phyloP scores from a whole-genome alignment of 1,139 yeast genomes.

The Debaryomyces robertsiae region DNA sequence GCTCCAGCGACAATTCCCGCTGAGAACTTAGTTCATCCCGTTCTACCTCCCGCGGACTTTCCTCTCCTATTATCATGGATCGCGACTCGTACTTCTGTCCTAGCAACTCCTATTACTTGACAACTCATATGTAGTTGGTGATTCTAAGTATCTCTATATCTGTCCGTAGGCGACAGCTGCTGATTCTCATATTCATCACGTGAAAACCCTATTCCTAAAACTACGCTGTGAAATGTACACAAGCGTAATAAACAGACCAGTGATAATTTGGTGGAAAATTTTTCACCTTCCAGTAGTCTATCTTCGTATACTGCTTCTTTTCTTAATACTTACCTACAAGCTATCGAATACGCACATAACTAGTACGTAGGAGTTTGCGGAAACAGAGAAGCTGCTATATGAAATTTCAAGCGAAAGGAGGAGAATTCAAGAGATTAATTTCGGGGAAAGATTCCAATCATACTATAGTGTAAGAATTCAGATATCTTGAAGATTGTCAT shows the following conservation, averaged over 20 bases:
- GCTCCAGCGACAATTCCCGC: slow-evolving; percentile 27
- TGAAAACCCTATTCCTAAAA: not conserved
- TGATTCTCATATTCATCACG: not conserved
- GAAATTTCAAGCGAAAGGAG: not conserved
- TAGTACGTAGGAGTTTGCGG: not conserved
- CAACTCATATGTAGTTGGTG: not conserved
- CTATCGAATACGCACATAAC: not conserved
- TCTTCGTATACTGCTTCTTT: too few species aligned
- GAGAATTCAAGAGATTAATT: not conserved
- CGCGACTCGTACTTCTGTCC: not conserved
- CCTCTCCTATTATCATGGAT: slow-evolving; percentile 7
- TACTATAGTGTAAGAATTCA: slow-evolving; percentile 19
- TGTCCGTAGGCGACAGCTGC: not conserved
- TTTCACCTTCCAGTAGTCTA: too few species aligned
- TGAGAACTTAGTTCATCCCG: slow-evolving; percentile 4
- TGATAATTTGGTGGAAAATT: too few species aligned
- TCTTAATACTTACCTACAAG: too few species aligned
- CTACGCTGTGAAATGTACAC: too few species aligned
- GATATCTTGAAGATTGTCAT: slow-evolving; percentile 19
- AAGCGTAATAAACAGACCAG: too few species aligned
- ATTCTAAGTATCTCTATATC: not conserved
- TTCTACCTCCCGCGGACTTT: not conserved
- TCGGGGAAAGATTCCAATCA: slow-evolving; percentile 5
- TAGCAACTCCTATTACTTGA: not conserved
- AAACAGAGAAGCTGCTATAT: slow-evolving; percentile 3